Base-by-base conservation (phyloP, 1,284 basidiomycete species). In the Puccinia triticina region DNA sequence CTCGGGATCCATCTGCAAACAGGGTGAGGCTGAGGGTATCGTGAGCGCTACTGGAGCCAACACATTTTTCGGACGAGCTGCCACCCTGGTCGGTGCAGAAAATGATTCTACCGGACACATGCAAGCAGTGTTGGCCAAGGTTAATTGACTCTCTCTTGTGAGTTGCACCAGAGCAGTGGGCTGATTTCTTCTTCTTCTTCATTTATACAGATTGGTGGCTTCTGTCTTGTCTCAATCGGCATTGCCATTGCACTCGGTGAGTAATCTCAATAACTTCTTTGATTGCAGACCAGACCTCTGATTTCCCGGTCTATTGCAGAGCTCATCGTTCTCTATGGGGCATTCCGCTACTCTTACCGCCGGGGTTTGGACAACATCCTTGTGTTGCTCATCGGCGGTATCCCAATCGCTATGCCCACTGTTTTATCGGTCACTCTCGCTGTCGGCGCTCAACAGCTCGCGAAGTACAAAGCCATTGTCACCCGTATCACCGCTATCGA, bases 101-200 rank as follows among this genome's bases (percentile, higher is more conserved):
- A 94, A 97, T 86, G 95, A 97, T 88, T 94, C 94, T 85, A 94
- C 93, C 29, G 95, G 96, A 88, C 82, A 98, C 95, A 64, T 95
- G 95, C 87, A 95, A 97, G 90, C 96, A 94, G 94, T 97, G 94
- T 85, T 97, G 95, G 97, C 88, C 94, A 95, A 89, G 95, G 95
- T 90, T 94, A 97, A 88, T 94, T n/a, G 11, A 7, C 37, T 2
- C 14, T 32, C 50, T 32, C 53, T 57, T 12, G 26, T 73, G 21
- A 53, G 14, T 75, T 93, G 93, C 86, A 94, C 94, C 79, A 95
- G 95, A 37, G 94, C 94, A 77, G 92, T 97, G 82, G 95, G 93
- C 94, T 87, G 95, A 97, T 87, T 94, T 97, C 86, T 95, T 97
- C n/a, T n/a, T 88, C 93, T 94, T 85, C 94, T 93, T 32, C 95